phyloP scores from a whole-genome alignment of 2,329 filamentous ascomycete genomes.

The Stagonosporopsis cucurbitacearum region DNA sequence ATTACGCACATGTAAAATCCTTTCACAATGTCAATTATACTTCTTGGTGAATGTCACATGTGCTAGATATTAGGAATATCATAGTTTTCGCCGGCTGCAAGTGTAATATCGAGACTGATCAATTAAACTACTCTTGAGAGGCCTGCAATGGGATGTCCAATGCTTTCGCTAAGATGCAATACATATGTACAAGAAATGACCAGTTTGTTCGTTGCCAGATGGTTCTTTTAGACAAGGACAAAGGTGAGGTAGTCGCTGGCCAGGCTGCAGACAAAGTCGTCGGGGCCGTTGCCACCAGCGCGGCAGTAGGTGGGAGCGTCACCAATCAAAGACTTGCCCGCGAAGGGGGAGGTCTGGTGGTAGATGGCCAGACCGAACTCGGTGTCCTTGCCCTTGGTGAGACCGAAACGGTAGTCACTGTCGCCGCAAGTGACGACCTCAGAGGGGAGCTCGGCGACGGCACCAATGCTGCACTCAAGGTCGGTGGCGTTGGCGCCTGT shows the following conservation, averaged over 20 bases:
- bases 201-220: neutral
- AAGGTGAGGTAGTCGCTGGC: slow-evolving; percentile 12
- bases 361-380: slow-evolving; percentile 23
- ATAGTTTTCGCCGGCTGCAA: neutral
- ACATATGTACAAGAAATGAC: slow-evolving; percentile 8
- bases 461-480: slow-evolving; percentile 19
- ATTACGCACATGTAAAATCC: neutral
- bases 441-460: slow-evolving; percentile 22
- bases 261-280: slow-evolving; percentile 32
- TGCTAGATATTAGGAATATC: no score
- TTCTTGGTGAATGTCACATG: neutral
- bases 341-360: slow-evolving; percentile 20
- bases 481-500: slow-evolving; percentile 24
- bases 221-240: slow-evolving; percentile 18
- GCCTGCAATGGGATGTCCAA: neutral
- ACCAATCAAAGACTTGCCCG: slow-evolving; percentile 21
- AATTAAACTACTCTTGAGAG: neutral
- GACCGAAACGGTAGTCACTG: slow-evolving; percentile 27
- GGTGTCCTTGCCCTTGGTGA: slow-evolving; percentile 12
- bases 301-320: slow-evolving; percentile 28
- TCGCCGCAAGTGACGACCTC: slow-evolving; percentile 23
- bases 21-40: neutral
- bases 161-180: slow-evolving; percentile 8
- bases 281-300: slow-evolving; percentile 26
- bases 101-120: neutral